These are phyloP conservation scores for Geranium brycei DNA, from an alignment of 345 rosid genomes.

Conservation along the genomic window DNA sequence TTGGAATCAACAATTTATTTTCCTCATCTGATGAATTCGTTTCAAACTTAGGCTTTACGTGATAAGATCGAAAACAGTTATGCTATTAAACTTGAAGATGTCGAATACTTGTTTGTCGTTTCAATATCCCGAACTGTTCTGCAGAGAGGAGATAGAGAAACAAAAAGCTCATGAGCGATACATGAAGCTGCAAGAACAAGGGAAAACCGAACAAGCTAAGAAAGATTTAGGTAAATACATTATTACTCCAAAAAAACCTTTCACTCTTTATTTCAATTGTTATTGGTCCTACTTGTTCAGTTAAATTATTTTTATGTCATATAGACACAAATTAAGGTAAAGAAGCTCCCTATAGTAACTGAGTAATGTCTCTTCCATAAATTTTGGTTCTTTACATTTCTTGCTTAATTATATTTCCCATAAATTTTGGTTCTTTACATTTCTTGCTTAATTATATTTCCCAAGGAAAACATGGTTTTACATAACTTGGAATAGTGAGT, in stretches of 20 bases:
- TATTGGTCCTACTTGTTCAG: background rate
- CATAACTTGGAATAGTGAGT: too few relatives aligned
- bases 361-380: background rate
- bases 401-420: background rate
- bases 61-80: background rate
- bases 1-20: slow-evolving; percentile 8
- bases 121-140: slow-evolving; percentile 2
- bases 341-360: background rate
- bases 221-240: slow-evolving; percentile 64
- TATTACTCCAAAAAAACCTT: too few relatives aligned
- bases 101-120: background rate
- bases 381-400: background rate
- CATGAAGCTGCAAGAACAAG: slow-evolving; percentile 98
- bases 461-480: too few relatives aligned
- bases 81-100: background rate
- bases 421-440: too few relatives aligned
- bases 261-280: background rate
- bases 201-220: slow-evolving; percentile 90
- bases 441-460: background rate
- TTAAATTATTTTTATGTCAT: background rate
- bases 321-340: background rate
- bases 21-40: background rate
- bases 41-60: background rate
- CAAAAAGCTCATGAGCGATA: slow-evolving; percentile 91
- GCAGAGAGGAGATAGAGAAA: slow-evolving; percentile 91